These are phyloP conservation scores for Paramecium primaurelia DNA, from an alignment of 73 alveolate species.

Conservation along the genomic window DNA sequence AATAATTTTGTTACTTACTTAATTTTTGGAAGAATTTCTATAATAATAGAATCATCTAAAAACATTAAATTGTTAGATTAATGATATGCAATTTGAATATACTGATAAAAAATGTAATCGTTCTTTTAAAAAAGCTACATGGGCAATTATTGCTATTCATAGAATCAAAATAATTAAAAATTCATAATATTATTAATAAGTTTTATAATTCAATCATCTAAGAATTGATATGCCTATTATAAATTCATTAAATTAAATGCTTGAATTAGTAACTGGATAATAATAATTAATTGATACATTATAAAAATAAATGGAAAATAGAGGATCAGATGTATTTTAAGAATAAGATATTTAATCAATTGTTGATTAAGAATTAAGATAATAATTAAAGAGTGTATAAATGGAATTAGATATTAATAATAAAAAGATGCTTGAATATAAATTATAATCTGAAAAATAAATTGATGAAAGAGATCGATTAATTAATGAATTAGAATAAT, in stretches of 20 bases:
- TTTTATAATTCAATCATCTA: background rate
- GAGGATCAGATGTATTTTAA: background rate
- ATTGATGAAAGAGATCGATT: background rate
- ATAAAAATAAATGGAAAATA: background rate
- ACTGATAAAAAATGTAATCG: background rate
- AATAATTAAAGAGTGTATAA: background rate
- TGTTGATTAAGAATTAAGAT: background rate
- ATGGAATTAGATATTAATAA: background rate
- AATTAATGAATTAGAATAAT: background rate
- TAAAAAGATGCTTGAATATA: background rate
- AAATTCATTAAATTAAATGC: background rate
- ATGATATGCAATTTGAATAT: background rate
- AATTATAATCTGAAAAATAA: background rate
- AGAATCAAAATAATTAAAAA: background rate
- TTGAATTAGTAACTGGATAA: background rate
- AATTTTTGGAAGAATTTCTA: constrained; percentile 35
- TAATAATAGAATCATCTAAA: background rate
- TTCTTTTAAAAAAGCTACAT: background rate
- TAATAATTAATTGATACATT: background rate
- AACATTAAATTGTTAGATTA: background rate
- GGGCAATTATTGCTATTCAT: background rate
- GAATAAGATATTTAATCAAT: background rate
- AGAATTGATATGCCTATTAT: constrained; percentile 2
- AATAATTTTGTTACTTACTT: background rate
- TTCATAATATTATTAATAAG: background rate